Evolutionary conservation across 148 eudicot species (phyloP), one percentile per base, ranked within the genome.

Genomic region (Persicaria tinctoria): DNA sequence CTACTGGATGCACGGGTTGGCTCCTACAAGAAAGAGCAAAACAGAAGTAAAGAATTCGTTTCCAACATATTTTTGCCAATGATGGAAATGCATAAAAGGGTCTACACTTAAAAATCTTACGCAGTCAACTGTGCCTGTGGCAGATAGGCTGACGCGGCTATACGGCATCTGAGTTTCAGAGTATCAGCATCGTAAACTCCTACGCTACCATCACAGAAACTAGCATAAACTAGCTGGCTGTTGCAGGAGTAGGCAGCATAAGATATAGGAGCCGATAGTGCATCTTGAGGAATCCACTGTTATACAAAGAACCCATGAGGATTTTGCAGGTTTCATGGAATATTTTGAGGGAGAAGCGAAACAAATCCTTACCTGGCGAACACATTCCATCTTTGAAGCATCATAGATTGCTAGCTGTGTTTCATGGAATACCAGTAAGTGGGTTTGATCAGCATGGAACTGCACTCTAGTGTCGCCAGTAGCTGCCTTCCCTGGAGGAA

Each of bases 211-310:
- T 89, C 95, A 81, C 90, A 86, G 69, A 89, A 90, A 77, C 90
- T 89, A 56, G 86, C 93, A 69, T 82, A 92, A 57, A 96, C 88
- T 18, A 86, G 86, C 68, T 83, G 89, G 77, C 99, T 89, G 84
- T 96, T 97, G 79, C 99, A 92, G 4, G 99, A 92, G 75, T 96
- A 92, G 63, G 93, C 87, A 44, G 97, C 99, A 78, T 88, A 84
- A 7, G 97, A 89, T 76, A 96, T 89, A 14, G 93, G 85, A 50
- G 95, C 92, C 41, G 41, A 32, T 32, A 32, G 41, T 81, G 86
- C 83, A 74, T 90, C 85, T 82, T 96, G 86, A 5, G 97, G 89
- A 77, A 82, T 86, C 97, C 97, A 96, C 97, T 92, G 80, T 32
- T 32, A 32, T 32, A 32, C 41, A 32, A 32, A 32, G 41, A 32